Base-by-base conservation (phyloP, 148 eudicot genomes). In the Amaranthus palmeri region DNA sequence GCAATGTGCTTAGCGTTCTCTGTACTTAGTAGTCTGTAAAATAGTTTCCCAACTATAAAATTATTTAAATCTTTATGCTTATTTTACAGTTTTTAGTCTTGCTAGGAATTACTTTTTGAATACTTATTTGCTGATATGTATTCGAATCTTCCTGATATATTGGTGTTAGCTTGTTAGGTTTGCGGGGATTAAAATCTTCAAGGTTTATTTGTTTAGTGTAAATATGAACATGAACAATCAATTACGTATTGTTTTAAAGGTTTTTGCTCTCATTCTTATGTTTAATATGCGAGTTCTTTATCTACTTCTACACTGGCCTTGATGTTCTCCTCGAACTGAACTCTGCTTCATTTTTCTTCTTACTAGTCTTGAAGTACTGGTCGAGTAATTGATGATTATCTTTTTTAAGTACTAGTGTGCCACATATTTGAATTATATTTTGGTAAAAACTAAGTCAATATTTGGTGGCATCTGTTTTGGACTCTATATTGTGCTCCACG, bases 121-220 rank as follows among this genome's bases (percentile, higher is more conserved):
- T 25, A 25, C 36, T 25, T 25, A 25, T 25, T 25, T 25, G 36
- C 36, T 25, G 36, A 25, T 25, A 25, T 56, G 18, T 13, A 56
- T 49, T 49, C 52, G 8, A 6, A 49, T 49, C 52, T 49, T 5
- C 25, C 18, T 58, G 61, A 7, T 58, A 9, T 58, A 6, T 25
- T 58, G 8, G 2, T 13, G 4, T 4, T 4, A 25, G 36, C 44
- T 3, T 47, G 47, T 9, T 41, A 59, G 46, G 41, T 74, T 55
- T 58, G 42, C 46, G 41, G 64, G 54, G 52, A 62, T 74, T 43
- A 65, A 46, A 25, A 74, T 18, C 3, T 57, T 11, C 44, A 50
- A 50, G 56, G 45, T 4, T 25, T 25, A 25, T 25, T 25, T 25
- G 36, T 25, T 25, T 25, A 25, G 36, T 25, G 36, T 25, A 25